These are phyloP conservation scores for Blastobotrys malaysiensis DNA, from an alignment of 1,139 yeast species.

Conservation along the genomic window DNA sequence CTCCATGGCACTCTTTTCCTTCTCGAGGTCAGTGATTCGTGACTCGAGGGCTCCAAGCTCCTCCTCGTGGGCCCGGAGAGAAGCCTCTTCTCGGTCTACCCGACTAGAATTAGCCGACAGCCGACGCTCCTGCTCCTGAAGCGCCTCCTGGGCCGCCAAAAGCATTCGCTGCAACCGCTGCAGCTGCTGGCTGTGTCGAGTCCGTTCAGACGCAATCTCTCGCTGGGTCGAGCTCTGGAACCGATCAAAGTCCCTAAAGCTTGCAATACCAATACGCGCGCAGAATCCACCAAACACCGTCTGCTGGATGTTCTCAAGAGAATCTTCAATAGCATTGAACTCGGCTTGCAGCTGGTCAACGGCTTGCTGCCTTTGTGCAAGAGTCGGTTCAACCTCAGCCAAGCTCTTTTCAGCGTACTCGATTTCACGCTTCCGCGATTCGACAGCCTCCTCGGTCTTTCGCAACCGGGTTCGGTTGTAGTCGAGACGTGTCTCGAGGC, in stretches of 20 bases:
- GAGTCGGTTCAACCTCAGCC: conserved; percentile 14
- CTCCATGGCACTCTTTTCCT: conserved; percentile 6
- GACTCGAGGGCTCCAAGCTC: not conserved
- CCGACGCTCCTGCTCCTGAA: conserved; percentile 8
- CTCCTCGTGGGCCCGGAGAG: conserved; percentile 1
- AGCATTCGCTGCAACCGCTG: conserved; percentile 8
- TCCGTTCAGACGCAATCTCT: conserved; percentile 8
- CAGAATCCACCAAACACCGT: conserved; percentile 53
- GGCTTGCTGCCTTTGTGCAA: conserved; percentile 11
- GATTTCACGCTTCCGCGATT: conserved; percentile 53
- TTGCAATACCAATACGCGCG: conserved; percentile 43
- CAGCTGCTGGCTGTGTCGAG: conserved; percentile 9
- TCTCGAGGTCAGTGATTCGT: conserved; percentile 4
- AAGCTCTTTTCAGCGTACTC: conserved; percentile 40
- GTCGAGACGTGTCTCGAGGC: conserved; percentile 51
- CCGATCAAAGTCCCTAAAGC: conserved; percentile 59
- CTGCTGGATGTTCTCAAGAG: conserved; percentile 21
- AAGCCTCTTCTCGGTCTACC: conserved; percentile 1
- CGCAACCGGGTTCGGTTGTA: conserved; percentile 46
- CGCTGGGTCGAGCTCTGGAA: conserved; percentile 45
- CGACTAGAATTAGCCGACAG: not conserved
- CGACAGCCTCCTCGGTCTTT: conserved; percentile 47
- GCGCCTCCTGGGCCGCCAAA: not conserved
- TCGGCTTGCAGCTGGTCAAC: conserved; percentile 18
- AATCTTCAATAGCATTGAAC: conserved; percentile 19